Base-by-base conservation (phyloP, 148 eudicot genomes). In the Amaranthus hypochondriacus region DNA sequence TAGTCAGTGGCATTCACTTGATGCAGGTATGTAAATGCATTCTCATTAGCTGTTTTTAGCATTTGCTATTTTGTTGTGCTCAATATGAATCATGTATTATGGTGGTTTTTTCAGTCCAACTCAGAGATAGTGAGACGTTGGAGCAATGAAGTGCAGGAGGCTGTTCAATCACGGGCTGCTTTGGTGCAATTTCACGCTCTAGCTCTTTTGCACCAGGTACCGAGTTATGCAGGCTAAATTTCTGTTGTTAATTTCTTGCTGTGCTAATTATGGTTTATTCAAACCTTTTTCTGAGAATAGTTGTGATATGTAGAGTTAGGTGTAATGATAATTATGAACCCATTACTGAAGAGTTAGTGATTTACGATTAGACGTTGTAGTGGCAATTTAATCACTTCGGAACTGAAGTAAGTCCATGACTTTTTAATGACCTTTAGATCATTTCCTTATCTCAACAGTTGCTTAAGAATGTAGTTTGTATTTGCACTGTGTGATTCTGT, bases 131-230 rank as follows among this genome's bases (percentile, higher is more conserved):
- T 93, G 77, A 93, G 83, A 81, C 85, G 98, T 70, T 93, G 98
- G 98, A 93, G 98, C 68, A 93, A 93, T 76, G 98, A 93, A 82
- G 96, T 93, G 49, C 92, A 87, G 74, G 98, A 93, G 85, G 96
- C 94, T 74, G 90, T 90, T 66, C 98, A 90, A 73, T 93, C 98
- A 66, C 87, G 98, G 73, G 90, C 98, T 63, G 92, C 98, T 48
- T 94, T 93, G 70, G 98, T 93, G 48, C 96, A 93, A 79, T 93
- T 93, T 81, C 98, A 93, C 81, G 98, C 98, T 52, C 84, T 93
- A 66, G 92, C 89, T 68, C 86, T 93, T 75, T 85, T 93, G 70
- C 96, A 93, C 73, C 96, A 89, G 96, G 98, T 93, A 75, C 70
- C 21, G 4, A 68, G 75, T 58, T 28, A 52, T 53, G 53, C 80